phyloP scores from a whole-genome alignment of 2,329 filamentous ascomycete species.

The Ceratocystiopsis brevicomis region DNA sequence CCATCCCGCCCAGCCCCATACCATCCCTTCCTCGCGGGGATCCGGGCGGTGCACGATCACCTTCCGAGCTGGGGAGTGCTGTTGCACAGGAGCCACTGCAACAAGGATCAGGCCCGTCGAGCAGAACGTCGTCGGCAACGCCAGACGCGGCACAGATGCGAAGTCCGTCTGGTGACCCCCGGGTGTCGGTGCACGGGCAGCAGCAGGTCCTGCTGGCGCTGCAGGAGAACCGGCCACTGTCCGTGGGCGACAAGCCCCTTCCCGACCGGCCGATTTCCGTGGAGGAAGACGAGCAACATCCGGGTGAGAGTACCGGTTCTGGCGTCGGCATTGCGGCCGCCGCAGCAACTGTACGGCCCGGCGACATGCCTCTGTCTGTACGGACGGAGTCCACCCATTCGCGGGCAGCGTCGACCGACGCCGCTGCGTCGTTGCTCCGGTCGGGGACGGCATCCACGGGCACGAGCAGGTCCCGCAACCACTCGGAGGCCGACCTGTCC shows the following conservation, averaged over 20 bases:
- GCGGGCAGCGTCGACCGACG: slow-evolving; percentile 14
- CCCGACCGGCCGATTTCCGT: slow-evolving; percentile 9
- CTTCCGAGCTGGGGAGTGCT: too few relatives aligned
- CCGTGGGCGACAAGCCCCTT: slow-evolving; percentile 10
- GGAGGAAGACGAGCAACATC: slow-evolving; percentile 11
- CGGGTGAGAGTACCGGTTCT: too few relatives aligned
- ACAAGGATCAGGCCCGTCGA: neutral
- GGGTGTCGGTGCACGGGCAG: neutral
- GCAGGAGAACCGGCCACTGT: slow-evolving; percentile 8
- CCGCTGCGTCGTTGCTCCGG: slow-evolving; percentile 5
- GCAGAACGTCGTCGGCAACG: too few relatives aligned
- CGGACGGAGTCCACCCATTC: slow-evolving; percentile 18
- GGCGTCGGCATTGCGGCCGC: slow-evolving; percentile 14
- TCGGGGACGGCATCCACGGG: slow-evolving; percentile 17
- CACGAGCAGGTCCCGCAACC: slow-evolving; percentile 29
- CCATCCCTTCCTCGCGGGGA: too few relatives aligned
- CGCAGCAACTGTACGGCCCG: neutral
- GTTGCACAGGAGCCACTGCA: neutral
- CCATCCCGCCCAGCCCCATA: too few relatives aligned
- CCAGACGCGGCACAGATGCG: too few relatives aligned
- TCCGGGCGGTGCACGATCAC: too few relatives aligned
- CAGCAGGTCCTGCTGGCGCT: slow-evolving; percentile 4
- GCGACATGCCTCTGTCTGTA: slow-evolving; percentile 11
- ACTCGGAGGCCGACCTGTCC: slow-evolving; percentile 31
- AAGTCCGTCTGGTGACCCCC: too few relatives aligned